Percentiles rank a stretch among this genome's conserved stretches.
Evolutionary conservation across 495 filamentous ascomycete species (phyloP).

Genomic region (Penicillium paxilli): DNA sequence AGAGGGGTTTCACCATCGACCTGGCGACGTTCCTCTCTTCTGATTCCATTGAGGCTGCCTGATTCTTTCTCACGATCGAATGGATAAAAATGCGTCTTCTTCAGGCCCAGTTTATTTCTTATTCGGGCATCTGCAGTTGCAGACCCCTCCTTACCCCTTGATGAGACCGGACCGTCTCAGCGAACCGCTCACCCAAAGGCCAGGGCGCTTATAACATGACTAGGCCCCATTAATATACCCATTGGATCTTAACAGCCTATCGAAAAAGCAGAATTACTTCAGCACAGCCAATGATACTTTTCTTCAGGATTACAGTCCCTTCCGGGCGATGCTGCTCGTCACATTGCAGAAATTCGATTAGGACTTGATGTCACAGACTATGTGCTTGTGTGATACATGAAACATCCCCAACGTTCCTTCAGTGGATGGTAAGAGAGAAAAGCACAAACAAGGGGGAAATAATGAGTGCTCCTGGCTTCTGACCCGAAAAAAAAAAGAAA

Average conservation of each 20-base stretch:
- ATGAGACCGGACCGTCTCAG: slow-evolving; percentile 28
- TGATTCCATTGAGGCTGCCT: slow-evolving; percentile 4
- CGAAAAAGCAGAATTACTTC: slow-evolving; percentile 8
- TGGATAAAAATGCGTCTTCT: slow-evolving; percentile 2
- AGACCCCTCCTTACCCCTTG: slow-evolving; percentile 7
- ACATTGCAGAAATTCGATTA: slow-evolving; percentile 35
- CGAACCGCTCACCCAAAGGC: slow-evolving; percentile 29
- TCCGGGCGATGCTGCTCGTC: slow-evolving; percentile 20
- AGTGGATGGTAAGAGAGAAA: slow-evolving; percentile 15
- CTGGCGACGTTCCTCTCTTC: slow-evolving; percentile 1
- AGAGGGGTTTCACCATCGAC: slow-evolving; percentile 22
- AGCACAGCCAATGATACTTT: slow-evolving; percentile 18
- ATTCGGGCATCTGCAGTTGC: slow-evolving; percentile 10
- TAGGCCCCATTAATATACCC: slow-evolving; percentile 30
- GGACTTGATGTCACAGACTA: slow-evolving; percentile 32
- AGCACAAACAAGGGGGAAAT: slow-evolving; percentile 20
- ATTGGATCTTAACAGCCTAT: slow-evolving; percentile 32
- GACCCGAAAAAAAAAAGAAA: slow-evolving; percentile 9
- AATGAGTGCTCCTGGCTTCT: neutral
- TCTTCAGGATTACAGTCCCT: slow-evolving; percentile 20
- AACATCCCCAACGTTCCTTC: slow-evolving; percentile 21
- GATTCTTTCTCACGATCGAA: slow-evolving; percentile 1
- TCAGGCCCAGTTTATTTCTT: slow-evolving; percentile 3
- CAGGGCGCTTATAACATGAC: slow-evolving; percentile 41
- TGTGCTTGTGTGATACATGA: slow-evolving; percentile 31